phyloP scores from a whole-genome alignment of 2,329 filamentous ascomycete species.

The Gyromitra esculenta region DNA sequence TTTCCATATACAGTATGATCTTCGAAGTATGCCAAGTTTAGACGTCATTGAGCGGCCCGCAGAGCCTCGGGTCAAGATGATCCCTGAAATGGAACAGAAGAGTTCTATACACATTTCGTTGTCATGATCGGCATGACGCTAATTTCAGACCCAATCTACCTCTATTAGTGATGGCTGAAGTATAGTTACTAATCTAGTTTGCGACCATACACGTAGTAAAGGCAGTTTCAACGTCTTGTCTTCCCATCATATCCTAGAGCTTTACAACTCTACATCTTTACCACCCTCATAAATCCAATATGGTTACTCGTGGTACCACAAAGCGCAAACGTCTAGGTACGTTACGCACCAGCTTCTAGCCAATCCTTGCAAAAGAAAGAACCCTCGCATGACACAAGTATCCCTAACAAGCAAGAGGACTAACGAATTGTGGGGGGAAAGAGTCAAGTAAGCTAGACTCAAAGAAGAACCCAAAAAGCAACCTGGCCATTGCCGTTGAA shows the following conservation, averaged over 20 bases:
- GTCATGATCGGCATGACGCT: slow-evolving; percentile 26
- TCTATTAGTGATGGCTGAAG: not conserved
- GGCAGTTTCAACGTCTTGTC: slow-evolving; percentile 2
- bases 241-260: not conserved
- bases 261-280: not conserved
- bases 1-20: slow-evolving; percentile 18
- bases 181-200: slow-evolving; percentile 19
- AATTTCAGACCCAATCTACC: not conserved
- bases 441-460: not conserved
- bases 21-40: slow-evolving; percentile 20
- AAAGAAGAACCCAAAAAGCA: slow-evolving; percentile 29
- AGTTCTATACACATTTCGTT: slow-evolving; percentile 3
- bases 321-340: slow-evolving; percentile 40
- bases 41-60: slow-evolving; percentile 37
- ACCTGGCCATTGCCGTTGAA: not conserved
- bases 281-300: not conserved
- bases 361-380: not conserved
- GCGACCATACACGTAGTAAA: not conserved
- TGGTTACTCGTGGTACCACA: slow-evolving; percentile 22
- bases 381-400: not conserved
- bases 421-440: slow-evolving; percentile 6
- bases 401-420: slow-evolving; percentile 4
- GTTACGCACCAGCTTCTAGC: not conserved
- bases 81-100: slow-evolving; percentile 20
- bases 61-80: slow-evolving; percentile 28